Conservation (phyloP, 495 filamentous ascomycete species). For the Zalerion maritima region DNA sequence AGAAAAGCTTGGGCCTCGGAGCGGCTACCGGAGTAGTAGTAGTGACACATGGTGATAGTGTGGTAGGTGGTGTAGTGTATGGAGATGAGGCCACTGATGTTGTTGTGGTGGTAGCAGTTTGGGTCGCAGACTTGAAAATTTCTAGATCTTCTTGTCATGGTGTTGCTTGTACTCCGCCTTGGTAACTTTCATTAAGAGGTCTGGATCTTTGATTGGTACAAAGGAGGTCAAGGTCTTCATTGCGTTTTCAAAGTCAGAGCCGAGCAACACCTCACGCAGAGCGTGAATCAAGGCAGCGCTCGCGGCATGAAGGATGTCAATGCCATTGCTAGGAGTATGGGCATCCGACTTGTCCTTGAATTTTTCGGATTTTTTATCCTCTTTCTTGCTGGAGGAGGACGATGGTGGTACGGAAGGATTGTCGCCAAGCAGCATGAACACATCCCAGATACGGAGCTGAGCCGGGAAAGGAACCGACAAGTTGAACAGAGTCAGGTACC, state of each 20-base stretch:
- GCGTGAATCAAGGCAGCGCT: conserved; percentile 86
- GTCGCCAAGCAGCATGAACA: conserved; percentile 94
- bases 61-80: too few species aligned
- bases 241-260: conserved; percentile 90
- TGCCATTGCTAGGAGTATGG: conserved; percentile 29
- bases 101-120: too few species aligned
- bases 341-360: conserved; percentile 6
- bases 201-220: conserved; percentile 90
- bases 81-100: too few species aligned
- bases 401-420: conserved; percentile 14
- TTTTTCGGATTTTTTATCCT: conserved; percentile 1
- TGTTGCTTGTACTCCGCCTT: conserved; percentile 79
- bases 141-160: conserved; percentile 22
- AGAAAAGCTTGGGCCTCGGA: too few species aligned
- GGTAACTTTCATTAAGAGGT: conserved; percentile 88
- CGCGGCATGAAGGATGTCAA: conserved; percentile 85
- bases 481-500: conserved; percentile 98
- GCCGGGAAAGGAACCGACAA: conserved; percentile 91
- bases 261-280: conserved; percentile 77
- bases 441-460: conserved; percentile 97
- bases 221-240: conserved; percentile 97
- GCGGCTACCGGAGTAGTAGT: too few species aligned
- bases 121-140: too few species aligned
- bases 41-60: too few species aligned
- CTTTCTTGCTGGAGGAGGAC: conserved; percentile 9